phyloP scores from a whole-genome alignment of 176 grass and related monocot species.

The Zizania latifolia region DNA sequence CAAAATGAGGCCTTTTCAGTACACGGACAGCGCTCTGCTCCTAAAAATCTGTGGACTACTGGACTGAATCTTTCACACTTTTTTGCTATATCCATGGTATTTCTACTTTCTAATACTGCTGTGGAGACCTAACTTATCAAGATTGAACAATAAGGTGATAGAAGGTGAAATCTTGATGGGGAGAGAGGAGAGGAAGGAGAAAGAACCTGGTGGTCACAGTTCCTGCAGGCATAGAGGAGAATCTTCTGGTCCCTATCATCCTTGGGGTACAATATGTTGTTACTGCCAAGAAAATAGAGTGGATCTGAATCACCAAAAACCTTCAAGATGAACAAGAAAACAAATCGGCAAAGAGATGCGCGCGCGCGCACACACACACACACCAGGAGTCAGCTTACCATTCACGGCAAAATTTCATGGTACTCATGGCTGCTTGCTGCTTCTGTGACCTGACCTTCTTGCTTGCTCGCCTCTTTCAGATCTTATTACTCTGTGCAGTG shows the following conservation, averaged over 20 bases:
- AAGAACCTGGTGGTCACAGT: constrained; percentile 56
- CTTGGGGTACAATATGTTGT: constrained; percentile 72
- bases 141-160: background rate
- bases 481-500: background rate
- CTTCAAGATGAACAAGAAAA: background rate
- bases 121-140: background rate
- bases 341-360: background rate
- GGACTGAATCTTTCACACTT: background rate
- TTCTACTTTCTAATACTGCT: background rate
- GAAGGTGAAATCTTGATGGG: background rate
- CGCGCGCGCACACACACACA: too few relatives aligned
- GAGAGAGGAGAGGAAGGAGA: background rate
- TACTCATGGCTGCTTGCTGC: constrained; percentile 51
- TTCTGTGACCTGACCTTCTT: background rate
- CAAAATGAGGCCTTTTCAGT: background rate
- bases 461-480: background rate
- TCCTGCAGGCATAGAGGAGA: constrained; percentile 64
- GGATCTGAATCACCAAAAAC: constrained; percentile 8
- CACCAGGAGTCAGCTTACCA: constrained; percentile 34
- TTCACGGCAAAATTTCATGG: constrained; percentile 82
- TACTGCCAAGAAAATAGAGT: constrained; percentile 33
- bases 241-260: constrained; percentile 59
- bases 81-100: background rate
- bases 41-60: background rate
- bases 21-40: background rate